Evolutionary conservation across 1,284 basidiomycete species (phyloP), one percentile per base, ranked within the genome.

Genomic region (Ustilago nuda): DNA sequence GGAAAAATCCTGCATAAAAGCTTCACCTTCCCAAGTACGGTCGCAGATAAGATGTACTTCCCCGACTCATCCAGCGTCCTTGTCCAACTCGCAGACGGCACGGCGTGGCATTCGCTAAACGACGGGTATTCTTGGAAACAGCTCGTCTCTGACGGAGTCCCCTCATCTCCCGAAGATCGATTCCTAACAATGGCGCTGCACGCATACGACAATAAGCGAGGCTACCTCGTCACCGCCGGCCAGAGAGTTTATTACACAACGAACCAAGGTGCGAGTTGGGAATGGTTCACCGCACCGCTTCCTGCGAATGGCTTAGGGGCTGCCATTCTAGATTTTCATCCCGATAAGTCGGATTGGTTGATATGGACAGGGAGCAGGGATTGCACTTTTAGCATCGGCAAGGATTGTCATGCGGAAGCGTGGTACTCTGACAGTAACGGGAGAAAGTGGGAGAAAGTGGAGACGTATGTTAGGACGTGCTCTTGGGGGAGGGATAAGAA

Each of bases 81-180:
- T 27, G 91, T 94, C 36, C 92, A 94, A 33, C 89, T 97, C 3
- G 85, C 86, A 2, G 93, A 98, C 81, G 88, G 91, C 68, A 89
- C 90, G 0, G 89, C 98, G 61, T 98, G 93, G 93, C 94, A 97
- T 87, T 97, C 94, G 0, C 90, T 90, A 82, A 98, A 95, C 85
- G 95, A 99, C 86, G 96, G 96, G 0, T 95, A 93, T 86, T 92
- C 91, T 0, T 99, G 95, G 95, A 89, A 89, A 58, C 91, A 91
- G 76, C 76, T 83, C 41, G 66, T 80, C 36, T 57, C 78, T 54
- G 88, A 92, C 13, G 87, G 87, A 78, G 88, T 90, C 0, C 50
- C 61, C 1, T 35, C 39, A 11, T 57, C 63, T 32, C 53, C 70
- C 3, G 62, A 72, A 12, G 61, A 72, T 48, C 33, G 48, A 4